Evolutionary conservation across 2,329 filamentous ascomycete genomes (phyloP), one percentile per base, ranked within the genome.

Genomic region (Neospermospora avenae): DNA sequence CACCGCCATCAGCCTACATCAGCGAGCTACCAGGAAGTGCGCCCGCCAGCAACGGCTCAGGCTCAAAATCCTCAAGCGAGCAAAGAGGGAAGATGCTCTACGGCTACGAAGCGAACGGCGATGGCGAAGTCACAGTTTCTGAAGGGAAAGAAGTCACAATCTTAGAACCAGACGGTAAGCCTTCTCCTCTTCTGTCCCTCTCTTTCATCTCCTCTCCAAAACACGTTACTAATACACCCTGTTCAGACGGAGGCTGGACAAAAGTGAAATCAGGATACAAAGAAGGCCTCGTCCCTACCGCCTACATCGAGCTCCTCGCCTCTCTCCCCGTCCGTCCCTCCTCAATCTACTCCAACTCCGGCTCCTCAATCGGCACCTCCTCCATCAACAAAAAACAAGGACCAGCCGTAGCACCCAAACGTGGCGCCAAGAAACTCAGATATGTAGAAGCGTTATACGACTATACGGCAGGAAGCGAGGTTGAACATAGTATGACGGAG

Each of bases 381-480:
- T 83, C 80, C 60, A 44, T 70, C 4, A 66, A 69, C 10, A 73
- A 73, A 37, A 73, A 72, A 48, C 70, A 72, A 66, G 72, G 72
- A 3, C 74, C 69, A 44, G 92, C 88, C 0, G 95, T 99, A 4
- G 95, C 95, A 14, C 95, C 95, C 3, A 88, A 88, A 67, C 85
- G 93, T 10, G 93, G 93, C 14, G 93, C 92, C 3, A 97, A 96
- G 84, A 96, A 96, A 74, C 80, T 97, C 37, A 91, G 89, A 71
- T 96, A 98, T 69, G 93, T 96, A 1, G 90, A 96, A 73, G 95
- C 95, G 1, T 67, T 98, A 69, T 99, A 98, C 74, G 91, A 95
- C 54, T 99, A 99, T 74, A 81, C 87, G 55, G 91, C 93, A 18
- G 87, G 91, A 69, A 92, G 86, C 66, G 91, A 96, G 5, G 84